Evolutionary conservation across 495 filamentous ascomycete genomes (phyloP).

Genomic region (Parachaetomium inaequale): DNA sequence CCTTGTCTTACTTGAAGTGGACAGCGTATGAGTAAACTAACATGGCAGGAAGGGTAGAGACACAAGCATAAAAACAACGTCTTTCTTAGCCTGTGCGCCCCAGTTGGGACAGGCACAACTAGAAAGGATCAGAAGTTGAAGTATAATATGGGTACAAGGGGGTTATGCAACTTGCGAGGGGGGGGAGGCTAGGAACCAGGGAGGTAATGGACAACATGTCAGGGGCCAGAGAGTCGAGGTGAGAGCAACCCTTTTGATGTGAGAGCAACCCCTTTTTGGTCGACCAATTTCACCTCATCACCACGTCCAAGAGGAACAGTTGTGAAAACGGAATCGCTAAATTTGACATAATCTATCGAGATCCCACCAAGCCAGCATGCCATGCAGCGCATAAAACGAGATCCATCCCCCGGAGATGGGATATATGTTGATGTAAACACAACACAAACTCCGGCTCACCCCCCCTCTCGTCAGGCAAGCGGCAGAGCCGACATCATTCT

Average conservation of each 20-base stretch:
- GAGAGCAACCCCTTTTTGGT: neutral
- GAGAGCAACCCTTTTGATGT: neutral
- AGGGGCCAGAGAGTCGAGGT: neutral
- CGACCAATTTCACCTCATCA: too few relatives aligned
- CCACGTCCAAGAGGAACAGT: neutral
- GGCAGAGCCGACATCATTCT: neutral
- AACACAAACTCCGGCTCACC: neutral
- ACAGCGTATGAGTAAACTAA: too few relatives aligned
- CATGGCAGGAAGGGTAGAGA: too few relatives aligned
- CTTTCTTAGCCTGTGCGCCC: too few relatives aligned
- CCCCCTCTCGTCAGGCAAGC: neutral
- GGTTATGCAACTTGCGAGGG: too few relatives aligned
- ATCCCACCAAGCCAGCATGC: neutral
- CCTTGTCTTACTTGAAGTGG: too few relatives aligned
- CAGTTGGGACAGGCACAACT: too few relatives aligned
- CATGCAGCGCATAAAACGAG: slow-evolving; percentile 1
- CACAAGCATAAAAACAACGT: too few relatives aligned
- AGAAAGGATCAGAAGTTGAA: too few relatives aligned
- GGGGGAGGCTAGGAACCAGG: too few relatives aligned
- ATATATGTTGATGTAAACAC: neutral
- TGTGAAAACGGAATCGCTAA: neutral
- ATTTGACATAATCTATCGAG: slow-evolving; percentile 2
- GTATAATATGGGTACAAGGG: too few relatives aligned
- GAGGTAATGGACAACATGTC: too few relatives aligned
- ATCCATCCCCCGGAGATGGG: neutral